phyloP scores from a whole-genome alignment of 208 protist species.

The Borovskyia barvae region DNA sequence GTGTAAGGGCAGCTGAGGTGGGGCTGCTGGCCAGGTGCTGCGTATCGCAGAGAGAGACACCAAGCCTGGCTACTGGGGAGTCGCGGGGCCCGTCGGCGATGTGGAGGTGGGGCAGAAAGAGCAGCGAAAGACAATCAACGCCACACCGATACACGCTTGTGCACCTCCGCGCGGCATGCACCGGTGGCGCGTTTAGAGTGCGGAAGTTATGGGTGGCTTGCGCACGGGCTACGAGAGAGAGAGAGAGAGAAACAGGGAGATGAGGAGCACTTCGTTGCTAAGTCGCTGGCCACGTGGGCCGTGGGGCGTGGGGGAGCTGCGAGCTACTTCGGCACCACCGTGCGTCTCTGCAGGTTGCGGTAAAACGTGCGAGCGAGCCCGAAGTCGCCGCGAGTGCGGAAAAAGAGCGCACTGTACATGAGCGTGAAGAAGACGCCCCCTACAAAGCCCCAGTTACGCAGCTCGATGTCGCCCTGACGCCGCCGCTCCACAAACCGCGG shows the following conservation, averaged over 20 bases:
- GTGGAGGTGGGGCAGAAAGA: too few relatives aligned
- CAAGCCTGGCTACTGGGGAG: too few relatives aligned
- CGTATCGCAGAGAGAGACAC: too few relatives aligned
- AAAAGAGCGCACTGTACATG: slow-evolving; percentile 66
- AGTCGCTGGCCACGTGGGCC: neutral
- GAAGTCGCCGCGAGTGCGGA: slow-evolving; percentile 57
- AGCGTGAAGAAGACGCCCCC: slow-evolving; percentile 80
- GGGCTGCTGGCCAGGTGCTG: too few relatives aligned
- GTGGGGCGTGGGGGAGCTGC: too few relatives aligned
- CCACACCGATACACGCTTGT: too few relatives aligned
- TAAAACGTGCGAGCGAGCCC: slow-evolving; percentile 23
- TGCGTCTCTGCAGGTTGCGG: slow-evolving; percentile 24
- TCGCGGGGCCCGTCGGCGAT: too few relatives aligned
- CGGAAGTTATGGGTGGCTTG: too few relatives aligned
- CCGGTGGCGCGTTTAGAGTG: too few relatives aligned
- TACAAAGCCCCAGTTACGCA: slow-evolving; percentile 83
- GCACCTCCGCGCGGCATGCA: too few relatives aligned
- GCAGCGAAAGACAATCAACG: too few relatives aligned
- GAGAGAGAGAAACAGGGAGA: neutral
- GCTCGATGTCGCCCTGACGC: slow-evolving; percentile 43
- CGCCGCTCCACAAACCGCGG: slow-evolving; percentile 61
- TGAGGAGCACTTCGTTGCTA: neutral
- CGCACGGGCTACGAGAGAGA: neutral
- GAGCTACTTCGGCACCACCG: neutral
- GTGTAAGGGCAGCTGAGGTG: too few relatives aligned